These are phyloP conservation scores for Pythium vanterpoolii DNA, from an alignment of 352 stramenopile genomes.

Conservation along the genomic window DNA sequence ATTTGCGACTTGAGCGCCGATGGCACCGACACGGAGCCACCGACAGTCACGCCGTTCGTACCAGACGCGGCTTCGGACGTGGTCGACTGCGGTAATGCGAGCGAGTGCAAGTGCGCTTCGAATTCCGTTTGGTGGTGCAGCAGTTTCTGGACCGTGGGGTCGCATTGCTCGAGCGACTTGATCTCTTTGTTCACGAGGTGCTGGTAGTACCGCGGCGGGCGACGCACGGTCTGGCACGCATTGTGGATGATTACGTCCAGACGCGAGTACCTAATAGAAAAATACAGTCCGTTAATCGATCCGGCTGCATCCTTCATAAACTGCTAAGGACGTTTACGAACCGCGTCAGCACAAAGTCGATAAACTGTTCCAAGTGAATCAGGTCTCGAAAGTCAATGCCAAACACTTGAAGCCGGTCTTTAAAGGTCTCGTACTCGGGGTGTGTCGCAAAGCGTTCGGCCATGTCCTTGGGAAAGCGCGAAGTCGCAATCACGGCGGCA, in stretches of 20 bases:
- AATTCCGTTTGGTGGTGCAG: constrained; percentile 84
- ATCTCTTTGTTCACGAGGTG: constrained; percentile 87
- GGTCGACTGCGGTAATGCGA: constrained; percentile 40
- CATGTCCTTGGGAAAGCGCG: constrained; percentile 93
- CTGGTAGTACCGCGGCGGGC: constrained; percentile 93
- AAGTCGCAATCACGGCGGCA: constrained; percentile 93
- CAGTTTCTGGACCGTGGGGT: constrained; percentile 54
- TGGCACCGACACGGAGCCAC: constrained; percentile 40
- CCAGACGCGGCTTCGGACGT: background rate
- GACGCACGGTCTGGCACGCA: constrained; percentile 95
- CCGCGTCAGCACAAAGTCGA: constrained; percentile 76
- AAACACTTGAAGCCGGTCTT: constrained; percentile 93
- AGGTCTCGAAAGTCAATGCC: constrained; percentile 96
- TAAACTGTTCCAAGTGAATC: constrained; percentile 94
- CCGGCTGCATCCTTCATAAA: too few species aligned
- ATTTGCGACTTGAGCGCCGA: constrained; percentile 84
- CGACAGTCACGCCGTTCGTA: constrained; percentile 12
- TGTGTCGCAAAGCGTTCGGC: constrained; percentile 89
- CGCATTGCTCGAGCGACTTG: constrained; percentile 49
- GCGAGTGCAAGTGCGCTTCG: constrained; percentile 56
- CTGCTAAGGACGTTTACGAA: too few species aligned
- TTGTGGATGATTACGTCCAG: constrained; percentile 98
- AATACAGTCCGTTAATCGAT: too few species aligned
- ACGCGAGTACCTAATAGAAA: constrained; percentile 52
- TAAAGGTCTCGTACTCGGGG: constrained; percentile 91